Base-by-base conservation (phyloP, 352 stramenopile species). In the Phytophthora pinifolia region DNA sequence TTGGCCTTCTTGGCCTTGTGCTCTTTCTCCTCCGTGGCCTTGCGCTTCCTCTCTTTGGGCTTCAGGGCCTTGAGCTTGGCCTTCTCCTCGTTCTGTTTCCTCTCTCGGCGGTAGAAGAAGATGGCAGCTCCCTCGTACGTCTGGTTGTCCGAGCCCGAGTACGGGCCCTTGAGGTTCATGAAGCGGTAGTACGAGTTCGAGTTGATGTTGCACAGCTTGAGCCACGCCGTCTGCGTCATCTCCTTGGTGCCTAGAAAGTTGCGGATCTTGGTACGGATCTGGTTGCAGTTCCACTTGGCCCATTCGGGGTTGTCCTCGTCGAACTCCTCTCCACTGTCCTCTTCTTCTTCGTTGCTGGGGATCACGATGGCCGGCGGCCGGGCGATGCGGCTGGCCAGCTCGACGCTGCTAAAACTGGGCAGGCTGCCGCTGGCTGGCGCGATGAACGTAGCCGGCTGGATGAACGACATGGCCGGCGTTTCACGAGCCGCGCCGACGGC, bases 131-230 rank as follows among this genome's bases (percentile, higher is more conserved):
- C 39, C 38, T 67, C 55, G 59, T 80, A 80, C 42, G 65, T 76
- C 18, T 62, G 41, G 56, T 82, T 85, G 56, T 76, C 52, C 13
- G 31, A 56, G 39, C 70, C 66, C n/a, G 48, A 27, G 54, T 69
- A 74, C 38, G 58, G 56, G n/a, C 67, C 58, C 50, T 79, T 80
- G 55, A 76, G 67, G 48, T 72, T 62, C 74, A 85, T 82, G 57
- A 80, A 85, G 3, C 67, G 43, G 30, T 65, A 67, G 51, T 65
- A 84, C 44, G 71, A 81, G 54, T 81, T 78, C 58, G 58, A 67
- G 46, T 84, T 84, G 55, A 62, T 70, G 36, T 66, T 17, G 48
- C 78, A 76, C 4, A 46, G 32, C 20, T 62, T 60, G 2, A 81
- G 55, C 31, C 72, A 81, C 22, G 68, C 65, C 6, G 68, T 70